These are phyloP conservation scores for Anacardium occidentale DNA, from an alignment of 345 rosid species.

Conservation along the genomic window DNA sequence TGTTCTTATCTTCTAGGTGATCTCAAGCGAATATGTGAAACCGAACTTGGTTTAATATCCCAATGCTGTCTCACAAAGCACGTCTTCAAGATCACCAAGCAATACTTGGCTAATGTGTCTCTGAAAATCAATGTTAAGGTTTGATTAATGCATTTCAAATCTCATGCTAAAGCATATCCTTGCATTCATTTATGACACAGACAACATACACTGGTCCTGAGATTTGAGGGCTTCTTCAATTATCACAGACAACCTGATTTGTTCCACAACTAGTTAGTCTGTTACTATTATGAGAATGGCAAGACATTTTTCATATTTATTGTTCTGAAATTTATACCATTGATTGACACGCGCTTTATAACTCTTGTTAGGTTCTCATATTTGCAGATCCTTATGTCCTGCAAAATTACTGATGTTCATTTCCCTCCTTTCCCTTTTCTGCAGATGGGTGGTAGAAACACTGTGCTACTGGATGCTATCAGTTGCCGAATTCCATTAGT, in stretches of 20 bases:
- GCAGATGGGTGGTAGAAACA: slow-evolving; percentile 99
- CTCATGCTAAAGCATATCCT: background rate
- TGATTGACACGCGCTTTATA: background rate
- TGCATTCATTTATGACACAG: slow-evolving; percentile 4
- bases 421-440: slow-evolving; percentile 10
- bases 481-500: slow-evolving; percentile 97
- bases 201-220: background rate
- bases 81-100: slow-evolving; percentile 96
- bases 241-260: background rate
- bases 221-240: background rate
- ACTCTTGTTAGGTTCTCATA: background rate
- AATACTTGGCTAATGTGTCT: slow-evolving; percentile 92
- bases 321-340: background rate
- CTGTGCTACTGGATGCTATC: slow-evolving; percentile 93
- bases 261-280: background rate
- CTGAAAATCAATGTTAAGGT: slow-evolving; percentile 99
- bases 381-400: background rate
- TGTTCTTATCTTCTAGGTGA: slow-evolving; percentile 53
- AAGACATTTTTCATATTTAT: background rate
- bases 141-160: slow-evolving; percentile 14
- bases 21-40: slow-evolving; percentile 95
- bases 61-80: slow-evolving; percentile 97
- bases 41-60: slow-evolving; percentile 92
- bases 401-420: background rate
- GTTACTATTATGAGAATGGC: background rate